phyloP scores from a whole-genome alignment of 768 basidiomycete species.

The Lentinula boryana region DNA sequence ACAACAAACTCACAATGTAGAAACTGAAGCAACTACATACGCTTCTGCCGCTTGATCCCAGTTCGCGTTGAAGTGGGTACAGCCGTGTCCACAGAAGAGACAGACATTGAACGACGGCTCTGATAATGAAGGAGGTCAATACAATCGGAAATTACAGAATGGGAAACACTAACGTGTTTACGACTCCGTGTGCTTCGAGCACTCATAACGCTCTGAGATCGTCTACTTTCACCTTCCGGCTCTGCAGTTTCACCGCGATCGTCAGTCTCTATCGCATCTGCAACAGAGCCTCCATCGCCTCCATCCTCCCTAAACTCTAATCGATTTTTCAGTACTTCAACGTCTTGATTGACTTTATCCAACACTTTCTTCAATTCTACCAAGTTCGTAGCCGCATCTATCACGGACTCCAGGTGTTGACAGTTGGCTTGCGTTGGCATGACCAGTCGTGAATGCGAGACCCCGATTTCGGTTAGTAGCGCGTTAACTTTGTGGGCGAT shows the following conservation, averaged over 20 bases:
- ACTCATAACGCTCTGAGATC: slow-evolving; percentile 64
- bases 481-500: slow-evolving; percentile 72
- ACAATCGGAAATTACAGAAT: not conserved
- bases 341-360: slow-evolving; percentile 85
- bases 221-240: slow-evolving; percentile 38
- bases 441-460: slow-evolving; percentile 70
- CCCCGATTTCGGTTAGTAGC: slow-evolving; percentile 69
- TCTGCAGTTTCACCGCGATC: slow-evolving; percentile 33
- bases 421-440: slow-evolving; percentile 92
- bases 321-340: slow-evolving; percentile 61
- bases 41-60: slow-evolving; percentile 54
- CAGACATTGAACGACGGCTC: slow-evolving; percentile 63
- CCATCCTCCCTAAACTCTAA: slow-evolving; percentile 47
- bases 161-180: slow-evolving; percentile 46
- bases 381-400: slow-evolving; percentile 66
- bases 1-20: not conserved
- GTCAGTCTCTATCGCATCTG: slow-evolving; percentile 43
- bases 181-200: slow-evolving; percentile 48
- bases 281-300: slow-evolving; percentile 22
- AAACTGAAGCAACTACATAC: slow-evolving; percentile 22
- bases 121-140: slow-evolving; percentile 11
- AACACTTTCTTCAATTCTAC: slow-evolving; percentile 87
- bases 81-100: slow-evolving; percentile 70
- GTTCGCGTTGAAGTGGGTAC: slow-evolving; percentile 43
- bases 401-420: slow-evolving; percentile 62